phyloP scores from a whole-genome alignment of 495 filamentous ascomycete genomes.

The Diplogelasinospora grovesii region DNA sequence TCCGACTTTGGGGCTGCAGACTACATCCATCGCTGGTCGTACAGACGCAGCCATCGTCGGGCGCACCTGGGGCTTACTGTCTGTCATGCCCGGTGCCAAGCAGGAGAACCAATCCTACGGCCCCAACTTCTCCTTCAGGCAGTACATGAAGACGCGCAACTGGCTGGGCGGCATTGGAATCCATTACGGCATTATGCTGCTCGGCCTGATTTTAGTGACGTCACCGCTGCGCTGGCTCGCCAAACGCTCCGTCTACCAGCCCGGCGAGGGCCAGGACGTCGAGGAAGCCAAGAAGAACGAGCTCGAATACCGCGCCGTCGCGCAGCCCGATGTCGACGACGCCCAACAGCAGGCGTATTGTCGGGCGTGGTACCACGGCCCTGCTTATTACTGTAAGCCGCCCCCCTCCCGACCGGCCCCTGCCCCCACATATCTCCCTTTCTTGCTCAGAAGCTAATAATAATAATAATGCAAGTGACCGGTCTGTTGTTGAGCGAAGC shows the following conservation, averaged over 20 bases:
- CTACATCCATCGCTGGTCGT: constrained; percentile 50
- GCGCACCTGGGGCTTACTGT: constrained; percentile 69
- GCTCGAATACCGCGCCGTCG: constrained; percentile 62
- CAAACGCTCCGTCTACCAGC: constrained; percentile 46
- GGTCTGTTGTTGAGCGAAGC: constrained; percentile 62
- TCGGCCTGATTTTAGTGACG: constrained; percentile 43
- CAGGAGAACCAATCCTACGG: constrained; percentile 61
- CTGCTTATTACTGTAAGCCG: constrained; percentile 55
- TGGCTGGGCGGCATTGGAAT: constrained; percentile 48
- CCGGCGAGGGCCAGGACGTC: constrained; percentile 59
- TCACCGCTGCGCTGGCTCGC: constrained; percentile 30
- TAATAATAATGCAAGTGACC: constrained; percentile 43
- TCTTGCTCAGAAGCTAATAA: background rate
- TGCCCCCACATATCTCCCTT: too few relatives aligned
- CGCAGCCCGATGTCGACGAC: constrained; percentile 48
- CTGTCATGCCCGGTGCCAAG: constrained; percentile 31
- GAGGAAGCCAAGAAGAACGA: constrained; percentile 51
- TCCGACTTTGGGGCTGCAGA: constrained; percentile 61
- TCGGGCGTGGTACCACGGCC: constrained; percentile 52
- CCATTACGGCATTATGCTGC: constrained; percentile 50
- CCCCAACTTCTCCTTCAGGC: constrained; percentile 61
- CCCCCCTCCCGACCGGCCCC: background rate
- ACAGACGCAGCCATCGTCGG: constrained; percentile 65
- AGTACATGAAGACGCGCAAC: constrained; percentile 60
- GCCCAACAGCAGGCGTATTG: constrained; percentile 47